These are phyloP conservation scores for Crotalaria pallida DNA, from an alignment of 306 rosid species.

Conservation along the genomic window DNA sequence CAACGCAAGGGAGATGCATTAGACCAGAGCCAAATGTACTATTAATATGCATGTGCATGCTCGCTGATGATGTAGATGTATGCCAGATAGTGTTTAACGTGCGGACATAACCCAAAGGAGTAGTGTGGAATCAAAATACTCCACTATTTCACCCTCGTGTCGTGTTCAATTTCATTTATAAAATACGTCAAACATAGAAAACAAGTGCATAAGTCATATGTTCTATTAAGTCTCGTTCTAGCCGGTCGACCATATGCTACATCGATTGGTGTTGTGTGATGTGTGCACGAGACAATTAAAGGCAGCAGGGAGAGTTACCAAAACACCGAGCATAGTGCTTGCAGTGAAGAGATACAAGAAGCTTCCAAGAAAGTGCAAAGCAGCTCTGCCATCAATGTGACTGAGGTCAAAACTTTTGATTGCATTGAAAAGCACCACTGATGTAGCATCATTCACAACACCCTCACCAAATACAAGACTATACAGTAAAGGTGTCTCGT, in stretches of 20 bases:
- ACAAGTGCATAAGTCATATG: no score
- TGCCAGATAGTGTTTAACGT: no score
- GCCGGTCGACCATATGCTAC: no score
- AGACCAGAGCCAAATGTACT: conserved; percentile 17
- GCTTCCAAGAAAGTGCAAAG: conserved; percentile 63
- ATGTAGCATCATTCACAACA: conserved; percentile 96
- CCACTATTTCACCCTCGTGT: no score
- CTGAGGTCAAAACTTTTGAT: conserved; percentile 84
- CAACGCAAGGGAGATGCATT: conserved; percentile 26
- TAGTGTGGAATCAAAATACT: no score
- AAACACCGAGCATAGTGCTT: conserved; percentile 82
- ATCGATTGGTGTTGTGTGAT: background rate
- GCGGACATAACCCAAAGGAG: no score
- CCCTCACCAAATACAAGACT: conserved; percentile 99
- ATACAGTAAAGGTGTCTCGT: conserved; percentile 95
- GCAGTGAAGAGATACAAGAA: conserved; percentile 68
- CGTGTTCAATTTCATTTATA: no score
- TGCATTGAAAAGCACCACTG: conserved; percentile 97
- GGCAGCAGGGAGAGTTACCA: conserved; percentile 41
- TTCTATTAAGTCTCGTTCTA: no score
- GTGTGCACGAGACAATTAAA: conserved; percentile 5
- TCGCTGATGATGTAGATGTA: background rate
- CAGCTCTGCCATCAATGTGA: conserved; percentile 46
- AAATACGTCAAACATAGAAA: no score
- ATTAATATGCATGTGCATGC: background rate